Base-by-base conservation (phyloP, 257 asterid genomes). In the Solanum chilense region DNA sequence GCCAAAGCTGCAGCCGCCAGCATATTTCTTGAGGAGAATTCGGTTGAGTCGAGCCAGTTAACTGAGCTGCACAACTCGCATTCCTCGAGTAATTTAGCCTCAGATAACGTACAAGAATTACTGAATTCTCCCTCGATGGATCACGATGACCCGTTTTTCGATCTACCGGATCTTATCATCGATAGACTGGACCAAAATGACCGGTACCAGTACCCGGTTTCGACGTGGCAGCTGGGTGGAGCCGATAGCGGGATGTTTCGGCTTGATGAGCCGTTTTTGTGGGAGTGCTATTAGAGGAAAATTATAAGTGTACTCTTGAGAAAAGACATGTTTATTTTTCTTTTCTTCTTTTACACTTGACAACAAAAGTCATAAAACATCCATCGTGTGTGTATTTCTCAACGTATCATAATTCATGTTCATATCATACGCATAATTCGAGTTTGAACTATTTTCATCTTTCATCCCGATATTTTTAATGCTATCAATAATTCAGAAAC, bases 71-170 rank as follows among this genome's bases (percentile, higher is more conserved):
- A 89, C 0, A 89, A 66, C 39, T 93, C 95, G 2, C 91, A 91
- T 85, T 94, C 97, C 0, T 93, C 94, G 6, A 89, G 92, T 3
- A 87, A 92, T 86, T 91, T 91, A 84, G 89, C 92, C 12, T 56
- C 87, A n/a, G 91, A 92, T 7, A 91, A 88, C 86, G 85, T 60
- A 49, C 93, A 91, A 60, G 93, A 92, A 86, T 86, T 92, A 21
- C 31, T 92, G 0, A 88, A 89, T 64, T 92, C 94, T 88, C 90
- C 90, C 31, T 90, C 95, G 3, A 87, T 91, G 45, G 91, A 89
- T 42, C 94, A 93, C 2, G 98, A 95, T 23, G 98, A 95, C 90
- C 88, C 98, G 8, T 94, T 96, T 82, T 93, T 92, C 82, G 94
- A 93, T 90, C 88, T 96, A 87, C 98, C 98, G 23, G 99, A 96